These are phyloP conservation scores for Coprinopsis strossmayeri DNA, from an alignment of 768 basidiomycete species.

Conservation along the genomic window DNA sequence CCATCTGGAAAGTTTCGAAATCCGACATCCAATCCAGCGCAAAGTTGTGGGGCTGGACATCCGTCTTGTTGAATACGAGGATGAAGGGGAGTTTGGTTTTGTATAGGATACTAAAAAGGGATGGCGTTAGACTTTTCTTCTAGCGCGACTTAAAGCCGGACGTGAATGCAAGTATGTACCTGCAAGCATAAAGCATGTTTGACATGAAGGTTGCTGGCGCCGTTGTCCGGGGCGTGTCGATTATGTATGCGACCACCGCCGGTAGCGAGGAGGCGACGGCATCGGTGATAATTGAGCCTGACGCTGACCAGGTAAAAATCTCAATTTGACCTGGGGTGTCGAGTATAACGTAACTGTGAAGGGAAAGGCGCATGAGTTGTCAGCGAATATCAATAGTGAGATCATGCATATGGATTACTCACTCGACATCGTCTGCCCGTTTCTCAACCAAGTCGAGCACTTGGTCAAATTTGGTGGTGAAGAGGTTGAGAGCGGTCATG, in stretches of 20 bases:
- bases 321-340: conserved; percentile 99
- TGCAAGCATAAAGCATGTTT: conserved; percentile 99
- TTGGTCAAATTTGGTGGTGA: conserved; percentile 99
- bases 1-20: conserved; percentile 91
- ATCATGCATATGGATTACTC: no score
- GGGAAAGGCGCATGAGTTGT: conserved; percentile 5
- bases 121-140: conserved; percentile 1
- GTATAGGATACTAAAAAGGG: conserved; percentile 72
- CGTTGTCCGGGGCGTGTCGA: conserved; percentile 93
- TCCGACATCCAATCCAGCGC: conserved; percentile 98
- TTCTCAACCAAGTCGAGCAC: conserved; percentile 90
- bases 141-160: background rate
- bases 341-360: conserved; percentile 78
- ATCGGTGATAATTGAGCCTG: conserved; percentile 97
- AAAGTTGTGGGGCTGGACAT: conserved; percentile 84
- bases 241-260: conserved; percentile 92
- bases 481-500: conserved; percentile 91
- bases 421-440: conserved; percentile 84
- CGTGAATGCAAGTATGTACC: conserved; percentile 44
- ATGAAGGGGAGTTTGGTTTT: conserved; percentile 98
- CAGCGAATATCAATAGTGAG: no score
- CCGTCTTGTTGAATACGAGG: conserved; percentile 97
- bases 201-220: conserved; percentile 99
- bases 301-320: conserved; percentile 99
- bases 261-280: conserved; percentile 91